These are phyloP conservation scores for Bertia moriformis DNA, from an alignment of 2,329 filamentous ascomycete species.

Conservation along the genomic window DNA sequence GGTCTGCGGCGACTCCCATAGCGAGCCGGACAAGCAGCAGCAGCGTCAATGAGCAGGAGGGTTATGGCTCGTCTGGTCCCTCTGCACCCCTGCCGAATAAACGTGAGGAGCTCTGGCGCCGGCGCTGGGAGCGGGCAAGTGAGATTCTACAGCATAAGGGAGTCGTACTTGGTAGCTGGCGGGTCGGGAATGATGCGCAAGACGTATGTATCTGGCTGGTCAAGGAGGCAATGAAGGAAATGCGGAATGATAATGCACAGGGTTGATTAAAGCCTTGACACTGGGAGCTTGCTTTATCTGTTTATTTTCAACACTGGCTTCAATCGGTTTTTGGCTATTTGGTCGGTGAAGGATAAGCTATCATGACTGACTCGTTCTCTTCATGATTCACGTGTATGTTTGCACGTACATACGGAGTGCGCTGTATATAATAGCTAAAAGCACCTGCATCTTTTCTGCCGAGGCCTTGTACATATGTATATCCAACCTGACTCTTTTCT, in stretches of 20 bases:
- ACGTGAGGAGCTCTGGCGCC: conserved; percentile 59
- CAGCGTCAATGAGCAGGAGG: not conserved
- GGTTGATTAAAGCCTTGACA: too few species aligned
- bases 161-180: conserved; percentile 60
- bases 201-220: conserved; percentile 53
- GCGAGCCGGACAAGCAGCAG: not conserved
- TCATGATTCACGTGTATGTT: too few species aligned
- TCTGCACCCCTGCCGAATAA: conserved; percentile 31
- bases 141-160: conserved; percentile 45
- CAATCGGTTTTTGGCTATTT: too few species aligned
- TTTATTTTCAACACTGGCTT: too few species aligned
- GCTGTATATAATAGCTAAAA: too few species aligned
- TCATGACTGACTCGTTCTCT: too few species aligned
- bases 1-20: not conserved
- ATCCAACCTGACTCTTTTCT: too few species aligned
- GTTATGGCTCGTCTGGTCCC: conserved; percentile 3
- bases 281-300: too few species aligned
- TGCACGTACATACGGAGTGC: too few species aligned
- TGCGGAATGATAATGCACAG: conserved; percentile 12
- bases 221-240: conserved; percentile 31
- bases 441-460: too few species aligned
- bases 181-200: conserved; percentile 55
- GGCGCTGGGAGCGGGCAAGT: conserved; percentile 48
- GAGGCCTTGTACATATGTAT: too few species aligned
- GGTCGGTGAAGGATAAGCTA: too few species aligned